Percentiles rank a stretch among this genome's conserved stretches.
Evolutionary conservation across 306 rosid genomes (phyloP).

Genomic region (Cicer chorassanicum): DNA sequence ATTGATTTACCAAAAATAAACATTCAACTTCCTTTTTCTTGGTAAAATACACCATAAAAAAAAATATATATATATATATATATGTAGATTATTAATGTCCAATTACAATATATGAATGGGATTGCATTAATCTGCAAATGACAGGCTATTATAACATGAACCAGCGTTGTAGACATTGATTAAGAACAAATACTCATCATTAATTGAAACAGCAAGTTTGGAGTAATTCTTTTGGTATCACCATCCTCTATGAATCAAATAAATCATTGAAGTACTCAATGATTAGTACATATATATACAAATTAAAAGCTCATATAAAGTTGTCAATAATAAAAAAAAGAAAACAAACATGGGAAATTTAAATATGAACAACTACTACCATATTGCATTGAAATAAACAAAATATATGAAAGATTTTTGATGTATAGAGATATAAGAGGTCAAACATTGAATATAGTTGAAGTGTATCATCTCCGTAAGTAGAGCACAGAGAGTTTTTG

Average conservation of each 20-base stretch:
- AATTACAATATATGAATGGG: neutral
- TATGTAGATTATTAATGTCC: neutral
- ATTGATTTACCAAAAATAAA: too few relatives aligned
- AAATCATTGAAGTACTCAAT: constrained; percentile 43
- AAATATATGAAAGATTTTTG: neutral
- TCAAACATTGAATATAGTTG: constrained; percentile 43
- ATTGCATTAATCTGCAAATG: constrained; percentile 19
- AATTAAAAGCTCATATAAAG: constrained; percentile 32
- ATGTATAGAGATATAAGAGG: constrained; percentile 2
- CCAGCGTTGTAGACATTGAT: neutral
- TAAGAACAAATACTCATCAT: constrained; percentile 18
- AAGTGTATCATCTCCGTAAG: constrained; percentile 39
- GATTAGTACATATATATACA: constrained; percentile 12
- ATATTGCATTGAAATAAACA: constrained; percentile 15
- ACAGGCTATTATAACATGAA: constrained; percentile 35
- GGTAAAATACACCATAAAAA: neutral
- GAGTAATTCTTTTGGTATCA: constrained; percentile 21
- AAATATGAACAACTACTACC: constrained; percentile 32
- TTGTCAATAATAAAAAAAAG: constrained; percentile 23
- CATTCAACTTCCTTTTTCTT: too few relatives aligned
- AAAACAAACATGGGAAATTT: neutral
- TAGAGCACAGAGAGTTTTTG: constrained; percentile 46
- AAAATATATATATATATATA: too few relatives aligned
- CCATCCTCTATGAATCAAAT: neutral
- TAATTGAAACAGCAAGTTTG: constrained; percentile 27